Percentiles rank a stretch among this genome's conserved stretches.
These are phyloP conservation scores for Imleria badia DNA, from an alignment of 768 basidiomycete species.

Conservation along the genomic window DNA sequence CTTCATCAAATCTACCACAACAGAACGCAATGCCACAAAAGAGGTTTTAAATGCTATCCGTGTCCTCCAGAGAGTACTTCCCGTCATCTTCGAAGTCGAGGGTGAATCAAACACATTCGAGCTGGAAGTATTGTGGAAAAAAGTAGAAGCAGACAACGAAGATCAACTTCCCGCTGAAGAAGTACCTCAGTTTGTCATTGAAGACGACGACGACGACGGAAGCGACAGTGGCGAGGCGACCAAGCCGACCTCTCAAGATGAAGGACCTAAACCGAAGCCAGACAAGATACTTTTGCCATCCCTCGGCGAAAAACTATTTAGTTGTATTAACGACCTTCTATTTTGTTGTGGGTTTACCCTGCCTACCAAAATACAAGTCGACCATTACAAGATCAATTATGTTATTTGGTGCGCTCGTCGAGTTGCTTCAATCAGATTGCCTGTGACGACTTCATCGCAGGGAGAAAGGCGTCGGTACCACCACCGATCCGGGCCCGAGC, in stretches of 20 bases:
- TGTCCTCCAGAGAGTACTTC: conserved; percentile 83
- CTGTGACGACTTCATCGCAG: conserved; percentile 38
- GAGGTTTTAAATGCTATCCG: conserved; percentile 93
- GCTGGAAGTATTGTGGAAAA: conserved; percentile 80
- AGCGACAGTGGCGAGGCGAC: conserved; percentile 41
- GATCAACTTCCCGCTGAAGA: conserved; percentile 26
- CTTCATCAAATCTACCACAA: conserved; percentile 57
- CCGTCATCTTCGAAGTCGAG: conserved; percentile 83
- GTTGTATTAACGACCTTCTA: conserved; percentile 77
- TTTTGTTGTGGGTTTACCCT: conserved; percentile 96
- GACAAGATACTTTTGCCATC: conserved; percentile 64
- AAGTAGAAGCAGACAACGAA: conserved; percentile 46
- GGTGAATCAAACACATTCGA: conserved; percentile 75
- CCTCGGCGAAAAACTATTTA: conserved; percentile 77
- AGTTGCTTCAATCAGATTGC: conserved; percentile 1
- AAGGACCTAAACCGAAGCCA: conserved; percentile 29
- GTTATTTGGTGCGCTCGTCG: conserved; percentile 71
- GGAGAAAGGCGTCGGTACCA: conserved; percentile 95
- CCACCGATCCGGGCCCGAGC: conserved; percentile 64
- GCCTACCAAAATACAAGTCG: conserved; percentile 71
- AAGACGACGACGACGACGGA: conserved; percentile 67
- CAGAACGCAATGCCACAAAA: conserved; percentile 70
- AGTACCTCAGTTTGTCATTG: conserved; percentile 80
- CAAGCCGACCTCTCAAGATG: conserved; percentile 11
- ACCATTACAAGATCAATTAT: conserved; percentile 82